Evolutionary conservation across 129 eudicot genomes (phyloP).

Genomic region (Chrysanthemum seticuspe): DNA sequence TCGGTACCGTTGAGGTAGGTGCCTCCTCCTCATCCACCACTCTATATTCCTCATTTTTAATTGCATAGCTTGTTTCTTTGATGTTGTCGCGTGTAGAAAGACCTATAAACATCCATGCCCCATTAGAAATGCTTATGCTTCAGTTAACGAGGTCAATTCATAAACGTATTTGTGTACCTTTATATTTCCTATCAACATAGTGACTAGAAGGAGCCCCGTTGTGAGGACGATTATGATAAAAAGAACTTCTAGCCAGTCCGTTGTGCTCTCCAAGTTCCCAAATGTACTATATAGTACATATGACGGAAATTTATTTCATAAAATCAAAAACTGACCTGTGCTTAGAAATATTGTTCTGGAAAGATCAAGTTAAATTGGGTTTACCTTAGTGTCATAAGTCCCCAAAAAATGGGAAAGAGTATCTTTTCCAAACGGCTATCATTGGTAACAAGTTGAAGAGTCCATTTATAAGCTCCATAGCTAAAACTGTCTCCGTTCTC

Average conservation of each 20-base stretch:
- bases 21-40: constrained; percentile 99
- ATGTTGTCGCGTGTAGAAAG: constrained; percentile 91
- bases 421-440: constrained; percentile 88
- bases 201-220: constrained; percentile 85
- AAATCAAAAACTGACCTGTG: not conserved
- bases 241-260: constrained; percentile 84
- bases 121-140: not conserved
- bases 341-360: not conserved
- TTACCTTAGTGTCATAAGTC: constrained; percentile 97
- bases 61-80: constrained; percentile 98
- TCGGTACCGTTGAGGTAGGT: constrained; percentile 57
- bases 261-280: constrained; percentile 94
- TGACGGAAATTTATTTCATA: not conserved
- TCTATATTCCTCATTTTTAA: constrained; percentile 89
- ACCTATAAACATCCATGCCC: constrained; percentile 43
- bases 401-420: constrained; percentile 94
- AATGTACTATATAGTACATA: constrained; percentile 56
- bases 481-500: constrained; percentile 44
- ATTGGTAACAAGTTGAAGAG: constrained; percentile 77
- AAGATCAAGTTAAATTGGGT: not conserved
- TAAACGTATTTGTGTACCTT: constrained; percentile 47
- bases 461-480: constrained; percentile 93
- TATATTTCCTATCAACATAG: constrained; percentile 98
- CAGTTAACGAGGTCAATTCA: not conserved
- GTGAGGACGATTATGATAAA: constrained; percentile 88